These are phyloP conservation scores for Kwoniella shandongensis DNA, from an alignment of 768 basidiomycete species.

Conservation along the genomic window DNA sequence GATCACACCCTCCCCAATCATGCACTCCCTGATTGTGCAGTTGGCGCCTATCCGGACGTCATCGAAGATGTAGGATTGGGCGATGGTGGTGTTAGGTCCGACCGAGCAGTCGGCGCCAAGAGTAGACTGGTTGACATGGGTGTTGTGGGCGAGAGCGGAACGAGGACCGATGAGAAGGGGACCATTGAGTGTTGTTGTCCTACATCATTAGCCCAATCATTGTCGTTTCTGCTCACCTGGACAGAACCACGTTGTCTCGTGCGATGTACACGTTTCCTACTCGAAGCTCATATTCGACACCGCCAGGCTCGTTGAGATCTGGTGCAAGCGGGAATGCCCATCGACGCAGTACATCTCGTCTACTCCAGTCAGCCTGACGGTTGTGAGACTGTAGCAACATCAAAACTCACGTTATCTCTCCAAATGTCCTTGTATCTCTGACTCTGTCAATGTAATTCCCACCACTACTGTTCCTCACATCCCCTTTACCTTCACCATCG, in stretches of 20 bases:
- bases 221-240: constrained; percentile 63
- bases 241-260: constrained; percentile 72
- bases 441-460: constrained; percentile 91
- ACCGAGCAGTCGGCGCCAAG: constrained; percentile 75
- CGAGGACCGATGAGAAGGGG: constrained; percentile 72
- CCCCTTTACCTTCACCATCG: constrained; percentile 6
- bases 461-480: constrained; percentile 27
- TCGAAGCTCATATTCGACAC: constrained; percentile 76
- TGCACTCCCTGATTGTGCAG: constrained; percentile 68
- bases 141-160: constrained; percentile 67
- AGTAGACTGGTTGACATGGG: constrained; percentile 68
- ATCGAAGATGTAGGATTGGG: constrained; percentile 80
- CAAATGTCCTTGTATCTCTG: constrained; percentile 87
- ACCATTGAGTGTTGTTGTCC: constrained; percentile 60
- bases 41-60: constrained; percentile 58
- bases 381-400: not conserved
- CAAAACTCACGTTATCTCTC: constrained; percentile 63
- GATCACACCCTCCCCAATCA: constrained; percentile 74
- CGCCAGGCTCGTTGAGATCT: constrained; percentile 85
- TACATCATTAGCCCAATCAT: constrained; percentile 2
- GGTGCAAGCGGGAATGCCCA: constrained; percentile 96
- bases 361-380: constrained; percentile 47
- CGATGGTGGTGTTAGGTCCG: constrained; percentile 68
- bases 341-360: constrained; percentile 87
- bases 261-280: constrained; percentile 88